A percentile compares a stretch with the other conserved stretches of the same genome.
phyloP scores from a whole-genome alignment of 352 stramenopile genomes.

The Phytophthora brassicae region DNA sequence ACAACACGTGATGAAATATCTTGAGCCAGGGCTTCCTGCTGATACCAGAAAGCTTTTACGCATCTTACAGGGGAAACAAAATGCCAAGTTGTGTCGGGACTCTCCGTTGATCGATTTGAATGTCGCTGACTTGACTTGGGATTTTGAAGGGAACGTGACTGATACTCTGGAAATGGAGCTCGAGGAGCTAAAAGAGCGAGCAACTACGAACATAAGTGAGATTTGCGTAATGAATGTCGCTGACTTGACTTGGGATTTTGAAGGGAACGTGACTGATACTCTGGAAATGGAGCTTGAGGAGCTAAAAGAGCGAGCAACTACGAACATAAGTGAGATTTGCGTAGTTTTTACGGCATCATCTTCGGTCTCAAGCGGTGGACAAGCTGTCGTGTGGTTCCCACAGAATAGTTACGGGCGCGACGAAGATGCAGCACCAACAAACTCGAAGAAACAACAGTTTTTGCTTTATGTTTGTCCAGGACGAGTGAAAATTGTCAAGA shows the following conservation, averaged over 20 bases:
- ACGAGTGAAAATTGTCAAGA: slow-evolving; percentile 69
- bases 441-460: slow-evolving; percentile 29
- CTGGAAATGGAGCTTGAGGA: slow-evolving; percentile 68
- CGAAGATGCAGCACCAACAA: not conserved
- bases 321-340: slow-evolving; percentile 30
- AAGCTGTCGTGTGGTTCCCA: slow-evolving; percentile 54
- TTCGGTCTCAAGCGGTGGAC: slow-evolving; percentile 5
- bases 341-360: slow-evolving; percentile 34
- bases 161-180: slow-evolving; percentile 68
- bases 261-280: slow-evolving; percentile 44
- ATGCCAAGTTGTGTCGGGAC: slow-evolving; percentile 4
- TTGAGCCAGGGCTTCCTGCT: not conserved
- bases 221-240: slow-evolving; percentile 54
- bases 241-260: slow-evolving; percentile 64
- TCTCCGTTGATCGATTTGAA: slow-evolving; percentile 21
- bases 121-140: slow-evolving; percentile 62
- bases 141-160: slow-evolving; percentile 43
- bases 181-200: slow-evolving; percentile 49
- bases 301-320: slow-evolving; percentile 38
- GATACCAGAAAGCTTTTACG: slow-evolving; percentile 35
- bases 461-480: slow-evolving; percentile 67
- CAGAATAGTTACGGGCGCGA: not conserved
- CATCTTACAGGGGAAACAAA: slow-evolving; percentile 15
- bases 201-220: slow-evolving; percentile 9
- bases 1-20: slow-evolving; percentile 32